Conservation (phyloP, 1,284 basidiomycete genomes). For the Gymnopus androsaceus region DNA sequence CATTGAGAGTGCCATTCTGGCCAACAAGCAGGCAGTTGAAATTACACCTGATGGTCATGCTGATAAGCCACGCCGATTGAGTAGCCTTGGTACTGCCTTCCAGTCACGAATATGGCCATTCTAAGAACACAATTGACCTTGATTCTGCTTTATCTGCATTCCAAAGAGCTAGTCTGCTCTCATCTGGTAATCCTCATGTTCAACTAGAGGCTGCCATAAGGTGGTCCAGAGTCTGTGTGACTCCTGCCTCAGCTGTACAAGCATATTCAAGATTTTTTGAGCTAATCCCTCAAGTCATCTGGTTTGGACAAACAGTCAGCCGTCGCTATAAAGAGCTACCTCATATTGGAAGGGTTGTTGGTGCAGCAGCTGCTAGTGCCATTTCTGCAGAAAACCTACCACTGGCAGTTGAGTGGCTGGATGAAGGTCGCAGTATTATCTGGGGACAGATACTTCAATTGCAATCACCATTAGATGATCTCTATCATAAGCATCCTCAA, state of each 20-base stretch:
- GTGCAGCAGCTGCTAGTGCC: no score
- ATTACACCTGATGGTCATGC: slow-evolving; percentile 7
- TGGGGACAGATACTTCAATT: no score
- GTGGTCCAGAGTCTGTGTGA: neutral
- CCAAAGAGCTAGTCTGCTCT: no score
- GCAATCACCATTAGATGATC: slow-evolving; percentile 4
- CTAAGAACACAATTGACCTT: neutral
- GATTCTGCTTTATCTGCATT: no score
- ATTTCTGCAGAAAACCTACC: no score
- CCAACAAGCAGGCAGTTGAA: slow-evolving; percentile 16
- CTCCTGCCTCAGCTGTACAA: no score
- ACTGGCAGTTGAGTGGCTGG: no score
- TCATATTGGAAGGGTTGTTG: slow-evolving; percentile 2
- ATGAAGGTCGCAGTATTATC: no score
- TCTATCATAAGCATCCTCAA: slow-evolving; percentile 5
- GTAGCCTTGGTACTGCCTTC: no score
- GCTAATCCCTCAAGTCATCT: slow-evolving; percentile 6
- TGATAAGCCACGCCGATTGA: no score
- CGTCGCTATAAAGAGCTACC: neutral
- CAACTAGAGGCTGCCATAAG: neutral
- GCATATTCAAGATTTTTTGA: neutral
- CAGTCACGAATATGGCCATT: slow-evolving; percentile 5
- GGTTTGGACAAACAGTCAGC: neutral
- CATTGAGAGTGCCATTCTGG: slow-evolving; percentile 17
- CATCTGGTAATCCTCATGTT: neutral